Evolutionary conservation across 495 filamentous ascomycete genomes (phyloP).

Genomic region (Hypoxylon crocopeplum): DNA sequence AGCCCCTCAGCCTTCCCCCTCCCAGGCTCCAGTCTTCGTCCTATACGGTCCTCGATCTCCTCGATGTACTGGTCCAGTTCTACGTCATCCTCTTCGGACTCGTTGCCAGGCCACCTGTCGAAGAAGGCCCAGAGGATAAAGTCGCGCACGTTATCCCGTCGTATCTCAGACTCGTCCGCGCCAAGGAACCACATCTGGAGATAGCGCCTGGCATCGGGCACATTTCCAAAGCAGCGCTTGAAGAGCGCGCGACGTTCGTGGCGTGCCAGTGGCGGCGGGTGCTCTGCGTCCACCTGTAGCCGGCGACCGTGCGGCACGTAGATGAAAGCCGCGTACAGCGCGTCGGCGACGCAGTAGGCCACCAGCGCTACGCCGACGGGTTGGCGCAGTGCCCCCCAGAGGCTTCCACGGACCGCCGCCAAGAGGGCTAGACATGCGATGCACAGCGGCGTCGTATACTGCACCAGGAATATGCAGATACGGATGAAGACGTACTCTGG

Average conservation of each 20-base stretch:
- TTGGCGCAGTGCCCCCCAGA: conserved; percentile 28
- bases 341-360: conserved; percentile 52
- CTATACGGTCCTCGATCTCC: conserved; percentile 56
- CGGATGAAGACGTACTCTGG: conserved; percentile 54
- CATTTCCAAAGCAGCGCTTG: conserved; percentile 57
- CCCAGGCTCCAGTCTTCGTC: conserved; percentile 55
- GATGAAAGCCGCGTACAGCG: conserved; percentile 60
- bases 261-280: conserved; percentile 56
- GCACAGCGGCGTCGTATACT: conserved; percentile 60
- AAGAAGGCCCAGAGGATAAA: conserved; percentile 72
- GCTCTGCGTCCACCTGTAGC: conserved; percentile 57
- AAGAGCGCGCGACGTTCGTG: conserved; percentile 59
- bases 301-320: conserved; percentile 60
- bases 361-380: conserved; percentile 38
- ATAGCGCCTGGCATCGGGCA: conserved; percentile 63
- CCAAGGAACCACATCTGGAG: conserved; percentile 69
- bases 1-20: conserved; percentile 60
- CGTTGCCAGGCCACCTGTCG: conserved; percentile 47
- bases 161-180: conserved; percentile 63
- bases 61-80: conserved; percentile 66
- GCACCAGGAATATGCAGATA: conserved; percentile 56
- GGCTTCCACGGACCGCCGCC: conserved; percentile 39
- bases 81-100: conserved; percentile 44
- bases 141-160: conserved; percentile 68
- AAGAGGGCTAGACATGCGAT: conserved; percentile 50